These are phyloP conservation scores for Globisporangium cederbergense DNA, from an alignment of 352 stramenopile species.

Conservation along the genomic window DNA sequence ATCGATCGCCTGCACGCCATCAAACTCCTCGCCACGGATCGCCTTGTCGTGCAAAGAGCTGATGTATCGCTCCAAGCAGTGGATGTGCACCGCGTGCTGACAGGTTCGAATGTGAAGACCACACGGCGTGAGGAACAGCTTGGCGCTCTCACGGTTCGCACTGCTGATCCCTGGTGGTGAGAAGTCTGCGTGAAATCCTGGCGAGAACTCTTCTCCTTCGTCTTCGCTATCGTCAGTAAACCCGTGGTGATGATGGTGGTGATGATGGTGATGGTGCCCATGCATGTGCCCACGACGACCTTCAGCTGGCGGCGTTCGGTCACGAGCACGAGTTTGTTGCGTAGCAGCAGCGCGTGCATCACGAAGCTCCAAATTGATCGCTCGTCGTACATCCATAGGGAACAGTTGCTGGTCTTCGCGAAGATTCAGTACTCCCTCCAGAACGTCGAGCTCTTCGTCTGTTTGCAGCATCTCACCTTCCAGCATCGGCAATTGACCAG, in stretches of 20 bases:
- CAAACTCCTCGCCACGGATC: constrained; percentile 85
- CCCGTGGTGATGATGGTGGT: constrained; percentile 29
- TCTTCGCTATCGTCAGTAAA: constrained; percentile 50
- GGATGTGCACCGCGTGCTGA: constrained; percentile 83
- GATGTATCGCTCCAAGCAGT: constrained; percentile 87
- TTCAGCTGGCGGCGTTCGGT: constrained; percentile 15
- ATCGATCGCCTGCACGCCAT: constrained; percentile 86
- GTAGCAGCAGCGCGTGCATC: constrained; percentile 30
- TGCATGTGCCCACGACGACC: constrained; percentile 18
- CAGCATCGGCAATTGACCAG: constrained; percentile 41
- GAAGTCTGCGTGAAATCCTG: constrained; percentile 38
- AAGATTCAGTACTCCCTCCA: constrained; percentile 65
- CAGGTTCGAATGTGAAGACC: constrained; percentile 83
- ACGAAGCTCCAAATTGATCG: constrained; percentile 36
- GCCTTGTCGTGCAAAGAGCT: constrained; percentile 84
- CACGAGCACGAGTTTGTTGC: constrained; percentile 19
- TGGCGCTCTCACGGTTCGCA: constrained; percentile 44
- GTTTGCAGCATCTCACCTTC: constrained; percentile 61
- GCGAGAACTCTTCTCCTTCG: constrained; percentile 43
- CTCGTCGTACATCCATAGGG: constrained; percentile 43
- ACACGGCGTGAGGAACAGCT: constrained; percentile 74
- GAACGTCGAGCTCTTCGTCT: constrained; percentile 64
- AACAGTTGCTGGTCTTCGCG: constrained; percentile 59
- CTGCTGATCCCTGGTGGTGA: constrained; percentile 43
- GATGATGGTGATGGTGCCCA: constrained; percentile 19